Base-by-base conservation (phyloP, 2,329 filamentous ascomycete genomes). In the Aspergillus neoniger region DNA sequence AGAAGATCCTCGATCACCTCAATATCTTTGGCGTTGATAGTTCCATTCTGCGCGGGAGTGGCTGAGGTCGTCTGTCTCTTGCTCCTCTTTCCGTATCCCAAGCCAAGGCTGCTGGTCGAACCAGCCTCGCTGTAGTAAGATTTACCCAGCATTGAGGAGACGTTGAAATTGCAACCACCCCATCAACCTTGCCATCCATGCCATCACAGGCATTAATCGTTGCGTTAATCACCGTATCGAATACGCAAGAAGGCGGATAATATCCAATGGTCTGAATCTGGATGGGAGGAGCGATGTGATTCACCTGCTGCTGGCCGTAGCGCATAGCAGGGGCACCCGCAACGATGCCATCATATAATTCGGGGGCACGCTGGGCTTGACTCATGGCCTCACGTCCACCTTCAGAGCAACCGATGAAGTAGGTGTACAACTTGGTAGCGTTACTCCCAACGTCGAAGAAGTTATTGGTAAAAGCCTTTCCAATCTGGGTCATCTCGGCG, bases 131-230 rank as follows among this genome's bases (percentile, higher is more conserved):
- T 36, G 12, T 28, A 51, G 48, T 51, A 51, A 3, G 48, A 32
- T 2, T 51, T n/a, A 8, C 48, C 48, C 7, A 51, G 48, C 48
- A 51, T 51, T 12, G 23, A 30, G 5, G 48, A 51, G 28, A 51
- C 23, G 17, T 51, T 51, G 48, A 51, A 51, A 28, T 51, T 21
- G 48, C 48, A 10, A 51, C 48, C 14, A 51, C 48, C 6, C 48
- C 48, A 7, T 51, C 48, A 14, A 51, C 17, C 28, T 51, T 51
- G 9, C 48, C 48, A 8, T 51, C 48, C 48, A 51, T 30, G 48
- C 23, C 48, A 19, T 51, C 48, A 14, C 48, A 51, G 14, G 48
- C 48, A n/a, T 51, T 51, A n/a, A 51, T 51, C 5, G 48, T 51
- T 17, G 48, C 48, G 48, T 51, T 51, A 10, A 51, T n/a, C 15